Base-by-base conservation (phyloP, 2,329 filamentous ascomycete genomes). In the Thielaviopsis ethacetica region DNA sequence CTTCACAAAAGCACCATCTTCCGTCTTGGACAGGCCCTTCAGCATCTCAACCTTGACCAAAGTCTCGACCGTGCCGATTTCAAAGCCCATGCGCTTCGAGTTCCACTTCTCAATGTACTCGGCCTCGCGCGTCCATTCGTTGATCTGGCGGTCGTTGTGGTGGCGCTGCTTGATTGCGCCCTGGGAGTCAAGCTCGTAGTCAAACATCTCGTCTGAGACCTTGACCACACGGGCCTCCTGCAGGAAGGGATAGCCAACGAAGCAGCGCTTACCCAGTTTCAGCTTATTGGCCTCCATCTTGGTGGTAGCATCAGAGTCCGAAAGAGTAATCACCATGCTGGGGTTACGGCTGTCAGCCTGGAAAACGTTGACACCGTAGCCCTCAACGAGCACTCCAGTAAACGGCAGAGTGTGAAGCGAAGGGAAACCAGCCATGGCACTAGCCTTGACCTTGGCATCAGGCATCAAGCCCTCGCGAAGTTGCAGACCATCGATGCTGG, bases 261-360 rank as follows among this genome's bases (percentile, higher is more conserved):
- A 89, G 61, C 95, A 91, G 62, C 84, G 83, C 70, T 91, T 81
- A 52, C 91, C 91, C 52, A 98, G 78, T 67, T 89, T 91, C 55
- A 75, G 72, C 68, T 89, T 88, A 59, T 91, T 91, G 58, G 80
- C 73, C 64, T 87, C 83, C 22, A 84, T 76, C 63, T 81, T 86
- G 54, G 85, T 83, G 41, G 85, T 83, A 60, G 74, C 72, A 63
- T 91, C 88, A 0, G 87, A 81, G 44, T 88, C 85, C 34, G 84
- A 77, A 55, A 98, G 75, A 1, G 88, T 95, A 59, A 97, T 80
- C 24, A 97, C 82, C 83, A 97, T 91, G 70, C 91, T 98, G 70
- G 96, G 91, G 67, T 97, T 97, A 55, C 89, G 85, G 68, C 91
- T 96, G 65, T 97, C 93, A 65, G 91, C 84, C 68, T 95, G 90